phyloP scores from a whole-genome alignment of 2,329 filamentous ascomycete genomes.

The Amauroascus niger region DNA sequence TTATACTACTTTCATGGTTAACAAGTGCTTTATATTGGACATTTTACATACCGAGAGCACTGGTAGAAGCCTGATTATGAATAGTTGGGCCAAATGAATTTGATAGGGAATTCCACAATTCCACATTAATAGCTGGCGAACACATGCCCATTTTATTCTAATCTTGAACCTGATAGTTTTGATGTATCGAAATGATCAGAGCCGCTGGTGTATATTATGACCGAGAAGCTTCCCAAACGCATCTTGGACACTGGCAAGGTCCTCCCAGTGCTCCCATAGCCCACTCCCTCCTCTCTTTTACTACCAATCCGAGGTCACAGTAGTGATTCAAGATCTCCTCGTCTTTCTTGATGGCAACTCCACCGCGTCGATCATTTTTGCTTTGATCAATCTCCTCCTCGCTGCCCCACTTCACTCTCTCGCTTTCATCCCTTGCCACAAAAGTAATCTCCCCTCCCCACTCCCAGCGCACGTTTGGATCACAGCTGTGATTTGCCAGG shows the following conservation, averaged over 20 bases:
- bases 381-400: conserved; percentile 37
- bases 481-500: conserved; percentile 89
- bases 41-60: too few relatives aligned
- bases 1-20: too few relatives aligned
- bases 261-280: conserved; percentile 79
- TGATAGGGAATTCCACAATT: too few relatives aligned
- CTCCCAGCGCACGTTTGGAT: conserved; percentile 91
- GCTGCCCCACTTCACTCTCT: conserved; percentile 31
- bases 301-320: conserved; percentile 70
- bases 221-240: conserved; percentile 54
- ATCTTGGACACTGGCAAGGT: conserved; percentile 76
- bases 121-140: too few relatives aligned
- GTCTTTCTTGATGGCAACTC: conserved; percentile 60
- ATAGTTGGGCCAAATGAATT: too few relatives aligned
- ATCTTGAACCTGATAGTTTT: too few relatives aligned
- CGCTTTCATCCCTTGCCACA: conserved; percentile 26
- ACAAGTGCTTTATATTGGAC: too few relatives aligned
- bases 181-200: too few relatives aligned
- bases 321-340: conserved; percentile 92
- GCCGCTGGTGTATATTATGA: too few relatives aligned
- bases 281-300: conserved; percentile 79
- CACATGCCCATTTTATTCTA: too few relatives aligned
- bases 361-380: conserved; percentile 21
- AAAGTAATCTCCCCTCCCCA: conserved; percentile 53
- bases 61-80: too few relatives aligned